Evolutionary conservation across 306 rosid species (phyloP), one percentile per base, ranked within the genome.

Genomic region (Carpinus fangiana): DNA sequence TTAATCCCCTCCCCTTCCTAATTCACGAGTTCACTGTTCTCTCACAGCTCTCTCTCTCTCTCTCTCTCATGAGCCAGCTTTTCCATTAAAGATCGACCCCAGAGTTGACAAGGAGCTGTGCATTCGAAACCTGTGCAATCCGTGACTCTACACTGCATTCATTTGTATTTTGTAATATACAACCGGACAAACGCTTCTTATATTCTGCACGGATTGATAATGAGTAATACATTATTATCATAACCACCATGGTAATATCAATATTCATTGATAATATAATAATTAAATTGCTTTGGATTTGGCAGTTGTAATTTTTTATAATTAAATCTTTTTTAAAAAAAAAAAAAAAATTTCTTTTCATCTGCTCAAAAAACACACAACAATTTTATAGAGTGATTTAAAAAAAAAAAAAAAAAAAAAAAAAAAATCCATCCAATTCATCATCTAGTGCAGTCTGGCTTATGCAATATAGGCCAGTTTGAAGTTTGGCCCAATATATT

Each of bases 21-120:
- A 14, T 46, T 84, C 90, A 86, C 88, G 86, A 74, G 82, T 45
- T n/a, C 62, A 59, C 75, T 76, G 41, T 86, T 75, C 75, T 36
- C 26, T 80, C 81, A 5, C 67, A 52, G 48, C 51, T 41, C 54
- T 81, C 50, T 38, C 50, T 65, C 7, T 12, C 20, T 56, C 64
- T 61, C 68, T 31, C 68, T 12, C 41, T 28, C n/a, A 31, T 71
- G 62, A 16, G 34, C 21, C 8, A 34, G 50, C 41, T 17, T 1
- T 66, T 67, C 64, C 76, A 60, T 14, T 14, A 38, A 78, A 78
- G 52, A 14, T 47, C 46, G 7, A 8, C 12, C 60, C 57, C 62
- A 68, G 59, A 55, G 78, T 62, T 64, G 61, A 55, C 83, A 72
- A 83, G 75, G 67, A 71, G 60, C 48, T 53, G 47, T 71, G 76